A percentile compares a stretch with the other conserved stretches of the same genome.
Conservation (phyloP, 768 basidiomycete genomes). For the Kondoa malvinella region DNA sequence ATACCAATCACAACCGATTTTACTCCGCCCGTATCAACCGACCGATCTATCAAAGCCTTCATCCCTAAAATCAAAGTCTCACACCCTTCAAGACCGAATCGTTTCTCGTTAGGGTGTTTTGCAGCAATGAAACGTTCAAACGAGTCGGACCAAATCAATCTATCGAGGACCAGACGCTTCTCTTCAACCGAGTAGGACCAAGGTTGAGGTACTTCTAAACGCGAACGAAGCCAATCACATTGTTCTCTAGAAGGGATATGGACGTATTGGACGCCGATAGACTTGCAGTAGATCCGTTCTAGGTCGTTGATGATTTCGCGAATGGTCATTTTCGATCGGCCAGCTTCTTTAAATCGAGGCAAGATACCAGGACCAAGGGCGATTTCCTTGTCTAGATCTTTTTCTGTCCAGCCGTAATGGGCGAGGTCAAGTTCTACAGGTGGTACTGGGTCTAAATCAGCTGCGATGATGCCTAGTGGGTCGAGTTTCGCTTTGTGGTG, state of each 20-base stretch:
- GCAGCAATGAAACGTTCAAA: slow-evolving; percentile 97
- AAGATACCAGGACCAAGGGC: slow-evolving; percentile 88
- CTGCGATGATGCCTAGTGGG: slow-evolving; percentile 78
- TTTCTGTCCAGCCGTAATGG: slow-evolving; percentile 85
- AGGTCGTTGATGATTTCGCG: slow-evolving; percentile 78
- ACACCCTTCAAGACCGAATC: slow-evolving; percentile 96
- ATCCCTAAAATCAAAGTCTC: slow-evolving; percentile 95
- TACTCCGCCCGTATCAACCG: slow-evolving; percentile 74
- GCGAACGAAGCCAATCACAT: slow-evolving; percentile 97
- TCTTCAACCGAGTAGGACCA: slow-evolving; percentile 98
- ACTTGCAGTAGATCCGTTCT: slow-evolving; percentile 84
- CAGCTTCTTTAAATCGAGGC: slow-evolving; percentile 78
- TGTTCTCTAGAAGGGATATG: slow-evolving; percentile 98
- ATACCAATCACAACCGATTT: slow-evolving; percentile 95
- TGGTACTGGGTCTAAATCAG: slow-evolving; percentile 58
- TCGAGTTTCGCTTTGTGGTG: slow-evolving; percentile 92
- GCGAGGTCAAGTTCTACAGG: slow-evolving; percentile 86
- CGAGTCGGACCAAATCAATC: slow-evolving; percentile 98
- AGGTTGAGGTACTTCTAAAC: slow-evolving; percentile 83
- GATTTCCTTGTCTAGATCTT: slow-evolving; percentile 86
- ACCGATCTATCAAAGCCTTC: slow-evolving; percentile 98
- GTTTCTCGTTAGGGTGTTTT: slow-evolving; percentile 99
- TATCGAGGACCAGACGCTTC: slow-evolving; percentile 97
- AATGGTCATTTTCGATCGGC: slow-evolving; percentile 69
- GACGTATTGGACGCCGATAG: slow-evolving; percentile 73